These are phyloP conservation scores for Arabis alpina DNA, from an alignment of 345 rosid species.

Conservation along the genomic window DNA sequence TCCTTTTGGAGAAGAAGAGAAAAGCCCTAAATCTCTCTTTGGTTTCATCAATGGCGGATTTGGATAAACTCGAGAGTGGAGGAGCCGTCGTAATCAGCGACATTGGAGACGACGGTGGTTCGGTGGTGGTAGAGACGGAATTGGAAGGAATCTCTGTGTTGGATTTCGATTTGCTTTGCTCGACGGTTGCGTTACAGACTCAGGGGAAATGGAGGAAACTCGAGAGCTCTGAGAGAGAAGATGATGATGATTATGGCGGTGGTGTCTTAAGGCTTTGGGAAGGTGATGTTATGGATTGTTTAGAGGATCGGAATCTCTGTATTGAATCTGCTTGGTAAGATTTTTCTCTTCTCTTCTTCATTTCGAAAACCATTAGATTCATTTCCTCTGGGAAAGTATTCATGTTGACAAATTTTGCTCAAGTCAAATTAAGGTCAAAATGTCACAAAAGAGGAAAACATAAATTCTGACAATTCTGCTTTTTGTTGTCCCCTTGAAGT, in stretches of 20 bases:
- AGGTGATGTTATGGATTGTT: conserved; percentile 80
- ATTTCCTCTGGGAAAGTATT: neutral
- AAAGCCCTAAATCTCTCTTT: conserved; percentile 29
- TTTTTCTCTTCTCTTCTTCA: neutral
- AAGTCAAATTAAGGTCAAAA: neutral
- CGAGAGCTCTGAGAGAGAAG: conserved; percentile 41
- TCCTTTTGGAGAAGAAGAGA: conserved; percentile 31
- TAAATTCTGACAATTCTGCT: neutral
- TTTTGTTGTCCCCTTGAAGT: conserved; percentile 5
- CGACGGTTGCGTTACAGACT: conserved; percentile 89
- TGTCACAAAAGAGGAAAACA: neutral
- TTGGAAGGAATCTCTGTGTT: conserved; percentile 68
- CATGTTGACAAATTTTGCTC: neutral
- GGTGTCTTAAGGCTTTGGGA: conserved; percentile 96
- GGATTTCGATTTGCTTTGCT: conserved; percentile 90
- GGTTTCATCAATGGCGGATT: conserved; percentile 53
- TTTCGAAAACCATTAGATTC: neutral
- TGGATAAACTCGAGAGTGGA: conserved; percentile 42
- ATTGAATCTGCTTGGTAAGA: conserved; percentile 76
- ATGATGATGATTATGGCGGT: conserved; percentile 54
- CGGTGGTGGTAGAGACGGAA: conserved; percentile 40
- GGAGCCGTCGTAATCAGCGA: conserved; percentile 20
- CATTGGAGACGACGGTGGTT: conserved; percentile 3
- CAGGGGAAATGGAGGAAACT: conserved; percentile 79
- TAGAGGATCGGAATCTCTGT: conserved; percentile 78